phyloP scores from a whole-genome alignment of 179 eudicot genomes.

The Gypsophila paniculata region DNA sequence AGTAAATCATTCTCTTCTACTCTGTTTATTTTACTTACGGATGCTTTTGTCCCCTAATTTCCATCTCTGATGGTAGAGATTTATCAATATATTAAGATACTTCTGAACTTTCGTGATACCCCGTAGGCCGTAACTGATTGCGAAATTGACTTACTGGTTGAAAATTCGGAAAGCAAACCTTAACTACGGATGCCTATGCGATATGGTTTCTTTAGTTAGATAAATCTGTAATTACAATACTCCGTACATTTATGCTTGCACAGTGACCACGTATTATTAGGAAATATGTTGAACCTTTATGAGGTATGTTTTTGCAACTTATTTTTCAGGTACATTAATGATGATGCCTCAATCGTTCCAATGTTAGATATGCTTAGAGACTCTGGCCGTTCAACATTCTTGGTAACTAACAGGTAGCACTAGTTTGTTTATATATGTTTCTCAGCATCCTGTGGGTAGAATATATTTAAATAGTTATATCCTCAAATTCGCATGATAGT shows the following conservation, averaged over 20 bases:
- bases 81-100: neutral
- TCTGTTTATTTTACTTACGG: no score
- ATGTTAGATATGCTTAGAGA: conserved; percentile 91
- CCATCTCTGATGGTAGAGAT: neutral
- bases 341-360: conserved; percentile 71
- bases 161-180: neutral
- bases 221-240: neutral
- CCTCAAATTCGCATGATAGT: no score
- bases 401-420: conserved; percentile 94
- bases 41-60: neutral
- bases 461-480: neutral
- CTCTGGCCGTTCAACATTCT: conserved; percentile 84
- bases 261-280: neutral
- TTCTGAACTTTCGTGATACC: neutral
- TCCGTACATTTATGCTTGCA: neutral
- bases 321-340: conserved; percentile 71
- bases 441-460: conserved; percentile 1
- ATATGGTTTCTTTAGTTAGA: neutral
- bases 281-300: neutral
- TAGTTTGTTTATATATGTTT: neutral
- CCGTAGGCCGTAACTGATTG: neutral
- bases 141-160: neutral
- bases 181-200: neutral
- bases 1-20: no score
- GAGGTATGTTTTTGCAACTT: conserved; percentile 18